A percentile compares a stretch with the other conserved stretches of the same genome.
Conservation (phyloP, 2,329 filamentous ascomycete genomes). For the Hymenoscyphus infarciens region DNA sequence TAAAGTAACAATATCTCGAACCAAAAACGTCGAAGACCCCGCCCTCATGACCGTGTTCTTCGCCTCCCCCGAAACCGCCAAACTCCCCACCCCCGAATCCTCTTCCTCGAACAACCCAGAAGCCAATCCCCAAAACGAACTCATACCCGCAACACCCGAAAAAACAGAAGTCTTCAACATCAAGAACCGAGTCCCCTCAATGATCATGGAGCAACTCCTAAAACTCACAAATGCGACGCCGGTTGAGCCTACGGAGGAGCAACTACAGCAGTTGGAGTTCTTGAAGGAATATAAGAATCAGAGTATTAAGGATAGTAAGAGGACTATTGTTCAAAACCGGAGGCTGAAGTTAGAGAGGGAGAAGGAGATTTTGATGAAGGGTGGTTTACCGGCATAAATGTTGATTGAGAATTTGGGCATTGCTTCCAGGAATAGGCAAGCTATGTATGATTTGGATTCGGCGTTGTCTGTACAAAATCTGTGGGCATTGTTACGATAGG, state of each 20-base stretch:
- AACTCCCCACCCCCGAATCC: slow-evolving; percentile 10
- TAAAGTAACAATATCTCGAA: slow-evolving; percentile 77
- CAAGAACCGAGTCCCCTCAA: slow-evolving; percentile 55
- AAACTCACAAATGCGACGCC: slow-evolving; percentile 56
- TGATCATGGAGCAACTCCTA: slow-evolving; percentile 63
- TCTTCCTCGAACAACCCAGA: slow-evolving; percentile 24
- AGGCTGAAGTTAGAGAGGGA: slow-evolving; percentile 63
- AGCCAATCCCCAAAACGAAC: slow-evolving; percentile 27
- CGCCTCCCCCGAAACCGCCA: slow-evolving; percentile 33
- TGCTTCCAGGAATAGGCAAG: background rate
- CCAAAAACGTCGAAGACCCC: slow-evolving; percentile 49
- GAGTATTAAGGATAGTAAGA: slow-evolving; percentile 52
- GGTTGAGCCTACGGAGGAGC: slow-evolving; percentile 56
- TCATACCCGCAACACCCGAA: slow-evolving; percentile 37
- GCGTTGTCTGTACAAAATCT: slow-evolving; percentile 24
- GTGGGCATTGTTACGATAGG: background rate
- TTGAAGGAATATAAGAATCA: slow-evolving; percentile 52
- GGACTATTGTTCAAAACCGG: slow-evolving; percentile 49
- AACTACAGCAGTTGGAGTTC: slow-evolving; percentile 54
- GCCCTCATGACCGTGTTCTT: slow-evolving; percentile 66
- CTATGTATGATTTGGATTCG: slow-evolving; percentile 9
- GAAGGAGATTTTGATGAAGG: slow-evolving; percentile 49
- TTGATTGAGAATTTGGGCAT: background rate
- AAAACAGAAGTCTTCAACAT: slow-evolving; percentile 57
- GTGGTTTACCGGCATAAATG: slow-evolving; percentile 4